phyloP scores from a whole-genome alignment of 1,284 basidiomycete species.

The Leccinum pachyderme region DNA sequence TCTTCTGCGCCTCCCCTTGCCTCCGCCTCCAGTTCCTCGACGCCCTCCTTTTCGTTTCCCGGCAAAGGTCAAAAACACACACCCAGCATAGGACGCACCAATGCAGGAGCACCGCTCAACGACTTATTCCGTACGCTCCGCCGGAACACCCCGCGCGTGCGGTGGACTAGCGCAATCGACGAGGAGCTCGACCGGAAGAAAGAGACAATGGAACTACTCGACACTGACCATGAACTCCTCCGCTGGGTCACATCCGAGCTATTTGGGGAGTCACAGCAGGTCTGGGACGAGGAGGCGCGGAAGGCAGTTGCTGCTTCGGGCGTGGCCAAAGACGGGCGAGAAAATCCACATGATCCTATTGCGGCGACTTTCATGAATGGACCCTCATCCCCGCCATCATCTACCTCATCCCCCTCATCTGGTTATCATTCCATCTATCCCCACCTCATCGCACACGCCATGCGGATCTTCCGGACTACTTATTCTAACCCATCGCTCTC shows the following conservation, averaged over 20 bases:
- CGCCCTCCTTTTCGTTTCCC: background rate
- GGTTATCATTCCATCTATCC: slow-evolving; percentile 63
- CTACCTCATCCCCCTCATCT: background rate
- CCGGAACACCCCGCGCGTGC: slow-evolving; percentile 45
- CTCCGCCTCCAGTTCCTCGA: background rate
- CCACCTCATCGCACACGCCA: slow-evolving; percentile 68
- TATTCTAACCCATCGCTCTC: slow-evolving; percentile 80
- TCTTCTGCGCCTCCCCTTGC: background rate
- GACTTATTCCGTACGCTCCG: slow-evolving; percentile 43
- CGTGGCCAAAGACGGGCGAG: background rate
- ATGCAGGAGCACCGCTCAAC: slow-evolving; percentile 16
- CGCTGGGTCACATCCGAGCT: slow-evolving; percentile 75
- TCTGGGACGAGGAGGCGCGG: slow-evolving; percentile 48
- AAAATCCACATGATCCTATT: background rate
- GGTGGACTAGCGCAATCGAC: slow-evolving; percentile 52
- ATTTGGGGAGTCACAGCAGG: slow-evolving; percentile 53
- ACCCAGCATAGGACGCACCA: slow-evolving; percentile 15
- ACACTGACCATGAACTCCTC: slow-evolving; percentile 70
- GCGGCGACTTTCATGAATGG: background rate
- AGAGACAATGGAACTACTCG: slow-evolving; percentile 71
- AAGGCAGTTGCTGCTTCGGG: slow-evolving; percentile 25
- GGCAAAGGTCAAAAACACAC: slow-evolving; percentile 3
- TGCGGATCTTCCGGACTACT: slow-evolving; percentile 72
- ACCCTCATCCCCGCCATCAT: background rate
- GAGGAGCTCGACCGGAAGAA: slow-evolving; percentile 71